Conservation (phyloP, 75 land plant species). For the Pinus tabuliformis region DNA sequence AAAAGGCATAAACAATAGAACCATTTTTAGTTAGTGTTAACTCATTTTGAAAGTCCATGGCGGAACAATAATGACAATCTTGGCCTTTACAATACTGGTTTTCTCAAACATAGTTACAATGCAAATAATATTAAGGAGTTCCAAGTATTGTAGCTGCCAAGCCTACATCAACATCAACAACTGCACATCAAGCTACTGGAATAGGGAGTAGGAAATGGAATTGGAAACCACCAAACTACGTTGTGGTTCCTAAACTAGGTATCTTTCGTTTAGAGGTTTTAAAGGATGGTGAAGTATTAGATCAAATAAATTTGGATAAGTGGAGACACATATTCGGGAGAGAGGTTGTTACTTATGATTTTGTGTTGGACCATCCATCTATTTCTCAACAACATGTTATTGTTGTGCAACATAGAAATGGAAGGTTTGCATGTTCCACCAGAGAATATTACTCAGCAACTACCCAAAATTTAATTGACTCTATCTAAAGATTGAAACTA, state of each 20-base stretch:
- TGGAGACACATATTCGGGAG: constrained; percentile 65
- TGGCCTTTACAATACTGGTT: constrained; percentile 12
- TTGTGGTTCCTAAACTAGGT: constrained; percentile 86
- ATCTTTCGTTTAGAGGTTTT: constrained; percentile 81
- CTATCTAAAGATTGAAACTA: background rate
- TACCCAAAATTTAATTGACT: background rate
- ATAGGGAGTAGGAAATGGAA: constrained; percentile 82
- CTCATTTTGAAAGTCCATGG: constrained; percentile 21
- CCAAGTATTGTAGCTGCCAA: constrained; percentile 9
- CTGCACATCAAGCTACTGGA: constrained; percentile 33
- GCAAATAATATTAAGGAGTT: constrained; percentile 7
- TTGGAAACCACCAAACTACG: constrained; percentile 99
- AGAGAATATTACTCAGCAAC: background rate
- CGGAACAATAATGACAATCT: constrained; percentile 9
- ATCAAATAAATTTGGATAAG: constrained; percentile 38
- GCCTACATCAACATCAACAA: constrained; percentile 13
- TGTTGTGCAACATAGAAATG: constrained; percentile 93
- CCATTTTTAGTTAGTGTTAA: constrained; percentile 74
- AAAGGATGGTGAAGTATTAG: constrained; percentile 86
- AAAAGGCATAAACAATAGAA: constrained; percentile 84
- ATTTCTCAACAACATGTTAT: constrained; percentile 96
- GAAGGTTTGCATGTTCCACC: constrained; percentile 51
- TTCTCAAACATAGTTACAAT: constrained; percentile 10
- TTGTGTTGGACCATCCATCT: constrained; percentile 94
- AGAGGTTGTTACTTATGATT: constrained; percentile 77